Evolutionary conservation across 139 green algal species (phyloP), one percentile per base, ranked within the genome.

Genomic region (Volvox africanus): DNA sequence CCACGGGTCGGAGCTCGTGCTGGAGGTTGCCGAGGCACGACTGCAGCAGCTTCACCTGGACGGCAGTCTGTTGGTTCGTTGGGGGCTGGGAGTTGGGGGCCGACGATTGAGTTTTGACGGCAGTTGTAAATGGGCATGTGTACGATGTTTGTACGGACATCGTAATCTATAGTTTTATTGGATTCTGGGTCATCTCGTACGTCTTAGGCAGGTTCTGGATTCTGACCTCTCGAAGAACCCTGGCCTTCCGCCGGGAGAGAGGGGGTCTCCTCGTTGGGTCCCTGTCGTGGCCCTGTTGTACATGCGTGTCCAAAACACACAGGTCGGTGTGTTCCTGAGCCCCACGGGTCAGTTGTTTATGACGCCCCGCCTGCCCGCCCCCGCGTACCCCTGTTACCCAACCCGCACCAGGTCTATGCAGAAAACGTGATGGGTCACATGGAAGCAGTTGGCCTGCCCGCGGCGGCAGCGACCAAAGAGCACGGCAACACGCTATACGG

Each of bases 1-100:
- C 68, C 85, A 93, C 18, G 92, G 94, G 79, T 84, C 35, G 16
- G 93, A 95, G 92, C 87, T 95, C 69, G 93, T 97, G 80, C 93
- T 98, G 65, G 96, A 98, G 93, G 73, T 97, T 35, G 97, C 96
- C 11, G 97, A 99, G 92, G 93, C 95, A 0, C 86, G 94, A 16
- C 85, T 98, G 76, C 22, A 93, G 35, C 93, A 97, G 73, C 91
- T 99, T 80, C 62, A 94, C 35, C 88, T 99, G 24, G 90, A 95
- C 3, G 97, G 97, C 90, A 97, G 94, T 94, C 93, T 99, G 67
- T 91, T 97, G 36, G 94, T 99, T 55, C 65, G 14, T 83, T 19
- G 77, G 11, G 33, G 44, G n/a, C 24, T 44, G 89, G 77, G 32
- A 14, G 6, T 24, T 12, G 6, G 55, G 11, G 55, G 11, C 28